Evolutionary conservation across 257 asterid genomes (phyloP).

Genomic region (Gentiana straminea): DNA sequence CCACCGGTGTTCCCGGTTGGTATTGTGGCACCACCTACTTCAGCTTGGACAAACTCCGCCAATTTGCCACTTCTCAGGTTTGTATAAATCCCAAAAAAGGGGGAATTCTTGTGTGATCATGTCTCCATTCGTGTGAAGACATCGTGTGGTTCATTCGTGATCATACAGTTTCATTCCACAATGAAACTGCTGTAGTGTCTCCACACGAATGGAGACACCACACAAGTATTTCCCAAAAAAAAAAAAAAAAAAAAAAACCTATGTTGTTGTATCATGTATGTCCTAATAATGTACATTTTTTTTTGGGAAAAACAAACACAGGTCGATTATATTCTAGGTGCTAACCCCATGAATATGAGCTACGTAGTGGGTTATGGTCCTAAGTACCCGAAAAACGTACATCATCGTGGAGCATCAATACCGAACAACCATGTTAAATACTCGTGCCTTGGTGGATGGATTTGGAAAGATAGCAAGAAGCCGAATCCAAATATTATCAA

Average conservation of each 20-base stretch:
- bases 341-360: conserved; percentile 69
- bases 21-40: conserved; percentile 48
- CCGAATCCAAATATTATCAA: conserved; percentile 54
- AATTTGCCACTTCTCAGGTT: conserved; percentile 76
- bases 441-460: conserved; percentile 72
- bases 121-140: too few relatives aligned
- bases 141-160: too few relatives aligned
- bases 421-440: conserved; percentile 38
- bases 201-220: too few relatives aligned
- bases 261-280: too few relatives aligned
- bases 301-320: conserved; percentile 11
- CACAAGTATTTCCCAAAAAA: too few relatives aligned
- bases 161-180: too few relatives aligned
- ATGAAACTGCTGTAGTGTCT: too few relatives aligned
- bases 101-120: too few relatives aligned
- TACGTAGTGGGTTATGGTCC: conserved; percentile 67
- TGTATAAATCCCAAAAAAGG: not conserved
- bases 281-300: not conserved
- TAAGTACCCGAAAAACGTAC: conserved; percentile 58
- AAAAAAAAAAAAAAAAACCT: too few relatives aligned
- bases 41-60: conserved; percentile 26
- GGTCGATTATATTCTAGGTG: conserved; percentile 67
- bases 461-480: conserved; percentile 47
- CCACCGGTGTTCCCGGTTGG: conserved; percentile 68
- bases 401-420: conserved; percentile 87